Evolutionary conservation across 2,329 filamentous ascomycete species (phyloP).

Genomic region (Calcarisporium arbuscula): DNA sequence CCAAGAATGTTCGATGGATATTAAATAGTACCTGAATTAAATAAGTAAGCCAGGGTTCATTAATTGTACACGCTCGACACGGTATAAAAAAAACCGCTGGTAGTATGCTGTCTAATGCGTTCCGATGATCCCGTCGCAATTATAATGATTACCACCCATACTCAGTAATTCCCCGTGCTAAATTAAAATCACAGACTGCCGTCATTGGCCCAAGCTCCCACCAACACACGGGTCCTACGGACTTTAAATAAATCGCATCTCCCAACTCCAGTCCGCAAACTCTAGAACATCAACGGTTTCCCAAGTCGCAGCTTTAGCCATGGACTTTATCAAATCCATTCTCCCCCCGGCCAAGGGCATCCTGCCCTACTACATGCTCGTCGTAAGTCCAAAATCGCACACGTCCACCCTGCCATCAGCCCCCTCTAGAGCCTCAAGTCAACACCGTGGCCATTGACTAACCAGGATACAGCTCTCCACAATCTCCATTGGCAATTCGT

Average conservation of each 20-base stretch:
- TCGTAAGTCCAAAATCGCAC: constrained; percentile 36
- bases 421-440: background rate
- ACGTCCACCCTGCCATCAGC: constrained; percentile 5
- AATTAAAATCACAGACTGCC: too few species aligned
- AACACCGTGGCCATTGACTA: background rate
- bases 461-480: constrained; percentile 78
- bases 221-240: too few species aligned
- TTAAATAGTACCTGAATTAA: too few species aligned
- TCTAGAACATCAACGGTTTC: background rate
- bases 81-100: too few species aligned
- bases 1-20: too few species aligned
- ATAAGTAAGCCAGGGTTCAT: too few species aligned
- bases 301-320: constrained; percentile 15
- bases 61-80: too few species aligned
- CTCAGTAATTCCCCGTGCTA: too few species aligned
- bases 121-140: background rate
- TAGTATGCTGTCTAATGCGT: too few species aligned
- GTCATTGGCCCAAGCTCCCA: too few species aligned
- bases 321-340: constrained; percentile 39
- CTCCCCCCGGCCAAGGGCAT: constrained; percentile 47
- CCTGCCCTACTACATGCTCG: constrained; percentile 53
- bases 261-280: too few species aligned
- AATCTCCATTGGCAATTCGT: constrained; percentile 74
- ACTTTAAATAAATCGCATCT: too few species aligned
- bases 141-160: background rate